Evolutionary conservation across 2,329 filamentous ascomycete species (phyloP).

Genomic region (Trichophyton benhamiae): DNA sequence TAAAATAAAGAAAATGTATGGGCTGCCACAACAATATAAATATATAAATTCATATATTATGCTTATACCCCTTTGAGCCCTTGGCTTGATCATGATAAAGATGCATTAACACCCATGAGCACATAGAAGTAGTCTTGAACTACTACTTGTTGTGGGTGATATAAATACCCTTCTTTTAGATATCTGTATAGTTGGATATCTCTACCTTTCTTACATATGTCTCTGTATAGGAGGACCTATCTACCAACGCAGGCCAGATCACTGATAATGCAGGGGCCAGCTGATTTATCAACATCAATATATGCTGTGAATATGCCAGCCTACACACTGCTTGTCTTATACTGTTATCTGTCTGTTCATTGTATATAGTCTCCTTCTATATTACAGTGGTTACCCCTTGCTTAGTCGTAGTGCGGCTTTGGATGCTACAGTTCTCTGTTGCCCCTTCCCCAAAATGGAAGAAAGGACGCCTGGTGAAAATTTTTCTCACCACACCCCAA

Average conservation of each 20-base stretch:
- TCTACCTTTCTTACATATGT: background rate
- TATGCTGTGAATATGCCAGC: no score
- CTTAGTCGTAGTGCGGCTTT: conserved; percentile 3
- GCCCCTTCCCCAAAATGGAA: conserved; percentile 10
- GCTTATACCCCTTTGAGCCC: no score
- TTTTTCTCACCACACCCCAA: background rate
- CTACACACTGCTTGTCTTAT: background rate
- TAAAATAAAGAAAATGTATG: no score
- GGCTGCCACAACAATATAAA: no score
- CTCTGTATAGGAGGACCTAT: no score
- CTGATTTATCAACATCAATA: no score
- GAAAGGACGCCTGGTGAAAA: background rate
- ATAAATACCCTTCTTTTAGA: background rate
- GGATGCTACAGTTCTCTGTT: conserved; percentile 6
- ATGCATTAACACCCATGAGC: no score
- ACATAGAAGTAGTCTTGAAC: background rate
- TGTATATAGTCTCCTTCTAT: background rate
- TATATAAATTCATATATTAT: no score
- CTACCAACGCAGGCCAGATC: no score
- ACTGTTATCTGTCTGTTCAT: background rate
- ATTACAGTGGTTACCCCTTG: background rate
- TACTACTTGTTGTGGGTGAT: background rate
- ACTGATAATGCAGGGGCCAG: no score
- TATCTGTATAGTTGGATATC: background rate
- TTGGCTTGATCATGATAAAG: no score